phyloP scores from a whole-genome alignment of 176 grass and related monocot species.

The Tillandsia leiboldiana region DNA sequence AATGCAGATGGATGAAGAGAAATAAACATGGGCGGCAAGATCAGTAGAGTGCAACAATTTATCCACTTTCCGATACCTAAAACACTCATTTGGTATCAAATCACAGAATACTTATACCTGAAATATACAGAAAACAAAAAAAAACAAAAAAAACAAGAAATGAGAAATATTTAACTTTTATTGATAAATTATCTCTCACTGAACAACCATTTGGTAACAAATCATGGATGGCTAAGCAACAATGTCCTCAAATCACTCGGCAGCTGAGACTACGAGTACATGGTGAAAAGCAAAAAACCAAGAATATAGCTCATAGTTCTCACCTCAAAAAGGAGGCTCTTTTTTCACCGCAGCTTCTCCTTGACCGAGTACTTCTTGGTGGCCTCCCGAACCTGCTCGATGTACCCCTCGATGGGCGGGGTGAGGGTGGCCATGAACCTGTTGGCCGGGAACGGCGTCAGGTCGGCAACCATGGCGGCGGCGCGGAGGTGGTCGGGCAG shows the following conservation, averaged over 20 bases:
- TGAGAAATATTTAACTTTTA: too few relatives aligned
- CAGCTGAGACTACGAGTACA: background rate
- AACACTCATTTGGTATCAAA: slow-evolving; percentile 2
- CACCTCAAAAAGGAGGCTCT: slow-evolving; percentile 9
- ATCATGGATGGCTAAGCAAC: too few relatives aligned
- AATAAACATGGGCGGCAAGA: too few relatives aligned
- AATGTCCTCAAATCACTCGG: too few relatives aligned
- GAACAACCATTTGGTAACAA: too few relatives aligned
- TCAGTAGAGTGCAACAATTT: background rate
- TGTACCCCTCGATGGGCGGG: slow-evolving; percentile 83
- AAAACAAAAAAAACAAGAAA: background rate
- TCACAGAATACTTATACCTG: background rate
- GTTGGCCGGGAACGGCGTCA: slow-evolving; percentile 67
- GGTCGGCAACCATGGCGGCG: slow-evolving; percentile 64
- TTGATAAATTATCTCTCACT: too few relatives aligned
- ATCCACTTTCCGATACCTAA: background rate
- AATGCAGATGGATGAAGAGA: too few relatives aligned
- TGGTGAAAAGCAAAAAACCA: background rate
- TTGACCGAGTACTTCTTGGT: slow-evolving; percentile 48
- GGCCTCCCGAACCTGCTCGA: slow-evolving; percentile 56
- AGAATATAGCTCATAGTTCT: background rate
- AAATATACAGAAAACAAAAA: slow-evolving; percentile 9
- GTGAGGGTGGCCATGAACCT: slow-evolving; percentile 82
- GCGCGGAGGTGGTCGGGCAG: slow-evolving; percentile 58
- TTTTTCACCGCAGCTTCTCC: slow-evolving; percentile 59